Evolutionary conservation across 2,329 filamentous ascomycete species (phyloP), one percentile per base, ranked within the genome.

Genomic region (Neurospora sp.): DNA sequence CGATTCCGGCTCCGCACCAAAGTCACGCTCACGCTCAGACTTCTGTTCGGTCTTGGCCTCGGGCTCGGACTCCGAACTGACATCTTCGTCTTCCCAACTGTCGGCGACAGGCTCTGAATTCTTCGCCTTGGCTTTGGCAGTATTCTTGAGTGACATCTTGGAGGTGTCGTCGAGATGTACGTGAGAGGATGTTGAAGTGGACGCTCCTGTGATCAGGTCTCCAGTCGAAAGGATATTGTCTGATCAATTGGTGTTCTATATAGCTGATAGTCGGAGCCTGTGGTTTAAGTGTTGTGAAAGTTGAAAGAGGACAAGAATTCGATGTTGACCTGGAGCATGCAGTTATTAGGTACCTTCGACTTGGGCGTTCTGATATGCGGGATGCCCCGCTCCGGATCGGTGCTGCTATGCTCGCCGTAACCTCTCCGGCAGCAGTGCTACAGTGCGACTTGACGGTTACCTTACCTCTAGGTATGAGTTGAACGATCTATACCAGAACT

Each of bases 1-100:
- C 15, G n/a, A 23, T 67, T 37, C 66, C 15, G 33, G 66, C 46
- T 19, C n/a, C 38, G 46, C 33, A 15, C 43, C 37, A 23, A 43
- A 52, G 11, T 15, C 8, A 36, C 38, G 38, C 28, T 36, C 28
- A 33, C 23, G 28, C 52, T 62, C 28, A n/a, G 52, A 62, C 52
- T 67, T 72, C 66, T 23, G 41, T 10, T 40, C 52, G 1, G 66
- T 10, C 15, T 62, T 28, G 23, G 37, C 68, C 17, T 69, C 70
- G 23, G 40, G 39, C 17, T 73, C 72, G 17, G 70, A 71, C 33
- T 39, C 67, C 1, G 72, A 74, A 41, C 68, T 70, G 17, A 71
- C 41, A 39, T 70, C 75, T 62, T 76, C 75, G 65, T 77, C 75
- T 66, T 77, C 75, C 75, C 75, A 76, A 70, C 75, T 76, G 69